A percentile compares a stretch with the other conserved stretches of the same genome.
Conservation (phyloP, 2,329 filamentous ascomycete species). For the Rasamsonia emersonii region DNA sequence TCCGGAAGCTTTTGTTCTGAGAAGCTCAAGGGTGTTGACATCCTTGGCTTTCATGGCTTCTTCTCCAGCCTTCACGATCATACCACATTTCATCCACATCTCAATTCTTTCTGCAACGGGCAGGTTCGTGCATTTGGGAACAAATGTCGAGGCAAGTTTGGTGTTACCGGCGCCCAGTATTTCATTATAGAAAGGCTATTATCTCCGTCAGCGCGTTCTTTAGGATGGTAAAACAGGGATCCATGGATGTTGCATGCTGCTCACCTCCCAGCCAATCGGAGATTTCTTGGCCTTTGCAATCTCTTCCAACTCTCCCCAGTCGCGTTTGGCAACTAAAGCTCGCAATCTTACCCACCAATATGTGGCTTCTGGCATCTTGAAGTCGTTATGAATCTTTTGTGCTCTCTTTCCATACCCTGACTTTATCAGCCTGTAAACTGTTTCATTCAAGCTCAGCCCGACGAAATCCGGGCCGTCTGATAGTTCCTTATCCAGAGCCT, state of each 20-base stretch:
- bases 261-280: conserved; percentile 92
- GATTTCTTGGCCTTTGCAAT: conserved; percentile 66
- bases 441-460: conserved; percentile 82
- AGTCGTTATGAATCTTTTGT: conserved; percentile 81
- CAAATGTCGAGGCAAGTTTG: conserved; percentile 71
- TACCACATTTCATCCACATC: conserved; percentile 96
- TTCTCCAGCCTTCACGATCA: conserved; percentile 81
- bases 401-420: conserved; percentile 76
- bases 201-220: conserved; percentile 19
- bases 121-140: conserved; percentile 74
- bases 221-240: conserved; percentile 8
- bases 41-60: conserved; percentile 82
- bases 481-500: conserved; percentile 76
- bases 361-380: conserved; percentile 85
- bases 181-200: conserved; percentile 85
- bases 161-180: conserved; percentile 82
- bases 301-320: conserved; percentile 91
- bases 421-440: conserved; percentile 77
- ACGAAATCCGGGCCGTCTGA: conserved; percentile 55
- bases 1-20: conserved; percentile 65
- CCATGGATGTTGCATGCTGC: conserved; percentile 21
- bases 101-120: conserved; percentile 62
- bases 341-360: conserved; percentile 81
- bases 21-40: conserved; percentile 59
- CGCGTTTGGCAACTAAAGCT: conserved; percentile 78